Conservation (phyloP, 768 basidiomycete species). For the Panaeolus papilionaceus region DNA sequence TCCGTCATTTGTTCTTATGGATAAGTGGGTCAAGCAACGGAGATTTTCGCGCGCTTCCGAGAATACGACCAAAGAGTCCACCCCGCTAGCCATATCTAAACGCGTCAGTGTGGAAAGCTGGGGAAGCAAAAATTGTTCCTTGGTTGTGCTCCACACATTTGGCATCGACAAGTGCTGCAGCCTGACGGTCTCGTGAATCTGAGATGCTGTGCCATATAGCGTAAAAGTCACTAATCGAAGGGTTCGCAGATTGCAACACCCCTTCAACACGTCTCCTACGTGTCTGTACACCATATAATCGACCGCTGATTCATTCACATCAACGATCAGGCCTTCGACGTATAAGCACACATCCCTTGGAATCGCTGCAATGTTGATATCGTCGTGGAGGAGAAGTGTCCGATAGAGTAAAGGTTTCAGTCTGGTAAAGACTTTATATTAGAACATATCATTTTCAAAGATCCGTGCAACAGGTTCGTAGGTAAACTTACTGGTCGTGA, state of each 20-base stretch:
- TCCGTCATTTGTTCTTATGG: background rate
- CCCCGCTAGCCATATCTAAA: background rate
- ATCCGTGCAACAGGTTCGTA: too few relatives aligned
- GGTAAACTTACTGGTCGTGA: background rate
- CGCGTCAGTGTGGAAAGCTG: background rate
- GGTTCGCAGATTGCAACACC: background rate
- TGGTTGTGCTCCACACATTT: background rate
- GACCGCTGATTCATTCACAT: background rate
- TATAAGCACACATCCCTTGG: background rate
- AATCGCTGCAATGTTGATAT: background rate
- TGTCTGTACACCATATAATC: background rate
- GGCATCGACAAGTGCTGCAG: background rate
- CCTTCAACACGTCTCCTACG: background rate
- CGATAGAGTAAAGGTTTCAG: constrained; percentile 1
- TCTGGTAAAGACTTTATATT: background rate
- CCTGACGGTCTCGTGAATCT: background rate
- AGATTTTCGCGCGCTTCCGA: background rate
- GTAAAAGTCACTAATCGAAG: background rate
- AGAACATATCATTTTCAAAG: background rate
- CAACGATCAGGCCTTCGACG: background rate
- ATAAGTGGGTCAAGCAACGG: background rate
- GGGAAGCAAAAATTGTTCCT: background rate
- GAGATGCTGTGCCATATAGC: background rate
- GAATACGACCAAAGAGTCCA: background rate
- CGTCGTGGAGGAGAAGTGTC: background rate